Conservation (phyloP, 2,329 filamentous ascomycete species). For the Biscogniauxia sp. region DNA sequence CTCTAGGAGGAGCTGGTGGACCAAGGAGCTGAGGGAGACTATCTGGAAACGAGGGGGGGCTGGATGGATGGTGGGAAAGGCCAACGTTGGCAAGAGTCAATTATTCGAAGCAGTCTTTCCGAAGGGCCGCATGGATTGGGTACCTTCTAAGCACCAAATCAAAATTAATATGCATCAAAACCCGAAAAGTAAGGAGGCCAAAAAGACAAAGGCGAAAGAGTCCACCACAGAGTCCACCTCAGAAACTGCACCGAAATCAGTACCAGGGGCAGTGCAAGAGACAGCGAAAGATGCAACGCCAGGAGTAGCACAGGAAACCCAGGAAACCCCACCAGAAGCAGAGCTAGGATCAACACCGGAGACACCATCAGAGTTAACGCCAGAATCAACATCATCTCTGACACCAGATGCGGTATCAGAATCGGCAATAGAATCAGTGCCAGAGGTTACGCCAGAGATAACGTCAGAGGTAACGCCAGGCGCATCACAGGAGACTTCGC, state of each 20-base stretch:
- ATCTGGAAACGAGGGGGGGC: conserved; percentile 82
- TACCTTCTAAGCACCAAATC: conserved; percentile 38
- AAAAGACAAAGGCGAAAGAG: neutral
- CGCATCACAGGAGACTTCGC: too few species aligned
- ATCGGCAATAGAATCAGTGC: neutral
- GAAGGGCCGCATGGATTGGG: conserved; percentile 57
- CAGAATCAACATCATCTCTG: too few species aligned
- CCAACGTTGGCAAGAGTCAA: conserved; percentile 94
- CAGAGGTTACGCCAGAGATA: conserved; percentile 4
- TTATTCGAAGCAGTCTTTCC: conserved; percentile 87
- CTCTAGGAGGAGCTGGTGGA: conserved; percentile 87
- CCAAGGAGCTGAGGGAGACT: conserved; percentile 77
- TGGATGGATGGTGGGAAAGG: conserved; percentile 96
- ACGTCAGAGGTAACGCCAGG: too few species aligned
- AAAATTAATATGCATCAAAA: conserved; percentile 31
- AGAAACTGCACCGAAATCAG: neutral
- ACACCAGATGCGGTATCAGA: too few species aligned
- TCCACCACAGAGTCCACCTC: neutral
- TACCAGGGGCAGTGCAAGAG: conserved; percentile 6
- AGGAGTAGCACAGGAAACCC: neutral
- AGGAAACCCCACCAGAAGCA: neutral
- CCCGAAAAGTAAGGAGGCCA: neutral
- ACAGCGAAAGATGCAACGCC: neutral
- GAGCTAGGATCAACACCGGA: too few species aligned
- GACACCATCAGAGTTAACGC: too few species aligned